phyloP scores from a whole-genome alignment of 108 stramenopile species.

The Fistulifera pelliculosa region DNA sequence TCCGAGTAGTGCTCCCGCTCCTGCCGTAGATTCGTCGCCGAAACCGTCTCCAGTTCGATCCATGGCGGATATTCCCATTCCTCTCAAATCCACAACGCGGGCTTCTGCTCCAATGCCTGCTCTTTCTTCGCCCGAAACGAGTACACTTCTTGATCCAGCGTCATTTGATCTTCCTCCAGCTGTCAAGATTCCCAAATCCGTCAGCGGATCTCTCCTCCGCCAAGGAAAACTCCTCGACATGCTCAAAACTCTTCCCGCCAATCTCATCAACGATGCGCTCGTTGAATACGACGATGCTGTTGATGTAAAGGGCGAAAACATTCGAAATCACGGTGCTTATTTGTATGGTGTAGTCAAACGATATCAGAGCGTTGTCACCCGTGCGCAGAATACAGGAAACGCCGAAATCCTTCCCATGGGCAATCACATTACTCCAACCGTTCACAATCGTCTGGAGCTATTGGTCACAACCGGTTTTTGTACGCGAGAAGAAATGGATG shows the following conservation, averaged over 20 bases:
- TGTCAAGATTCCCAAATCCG: constrained; percentile 24
- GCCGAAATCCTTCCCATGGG: constrained; percentile 40
- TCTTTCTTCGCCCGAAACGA: background rate
- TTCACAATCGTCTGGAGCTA: constrained; percentile 39
- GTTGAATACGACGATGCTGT: constrained; percentile 70
- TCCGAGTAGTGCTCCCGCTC: background rate
- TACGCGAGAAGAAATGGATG: constrained; percentile 56
- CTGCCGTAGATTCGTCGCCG: background rate
- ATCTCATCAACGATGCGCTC: constrained; percentile 63
- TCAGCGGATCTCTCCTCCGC: constrained; percentile 13
- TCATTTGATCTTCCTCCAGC: constrained; percentile 23
- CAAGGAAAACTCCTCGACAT: constrained; percentile 25
- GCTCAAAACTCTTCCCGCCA: constrained; percentile 26
- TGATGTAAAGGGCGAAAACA: constrained; percentile 41
- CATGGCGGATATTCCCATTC: background rate
- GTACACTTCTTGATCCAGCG: background rate
- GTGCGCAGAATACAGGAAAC: constrained; percentile 16
- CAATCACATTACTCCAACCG: constrained; percentile 36
- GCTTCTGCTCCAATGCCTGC: background rate
- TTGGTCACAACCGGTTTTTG: constrained; percentile 57
- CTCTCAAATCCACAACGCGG: background rate
- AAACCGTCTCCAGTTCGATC: background rate
- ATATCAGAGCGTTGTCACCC: constrained; percentile 46
- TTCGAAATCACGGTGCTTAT: constrained; percentile 69
- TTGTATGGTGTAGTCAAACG: constrained; percentile 74